Percentiles rank a stretch among this genome's conserved stretches.
Evolutionary conservation across 139 green algal species (phyloP).

Genomic region (Dunaliella sp.): DNA sequence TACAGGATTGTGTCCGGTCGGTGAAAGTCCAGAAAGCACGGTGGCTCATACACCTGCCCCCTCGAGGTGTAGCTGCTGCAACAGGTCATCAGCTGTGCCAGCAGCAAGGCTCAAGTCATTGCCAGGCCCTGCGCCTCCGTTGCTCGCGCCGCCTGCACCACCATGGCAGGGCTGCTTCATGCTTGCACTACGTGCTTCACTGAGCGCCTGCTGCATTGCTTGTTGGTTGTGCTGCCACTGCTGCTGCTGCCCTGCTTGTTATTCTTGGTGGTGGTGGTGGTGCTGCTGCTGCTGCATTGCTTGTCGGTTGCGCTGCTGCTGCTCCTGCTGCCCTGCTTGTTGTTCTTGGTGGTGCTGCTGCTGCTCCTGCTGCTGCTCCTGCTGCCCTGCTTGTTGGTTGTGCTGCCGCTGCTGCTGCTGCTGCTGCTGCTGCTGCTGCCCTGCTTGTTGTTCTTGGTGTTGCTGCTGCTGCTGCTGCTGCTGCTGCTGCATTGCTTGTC

Average conservation of each 20-base stretch:
- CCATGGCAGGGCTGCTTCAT: background rate
- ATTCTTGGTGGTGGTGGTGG: background rate
- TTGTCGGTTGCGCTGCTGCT: background rate
- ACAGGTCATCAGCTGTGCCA: background rate
- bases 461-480: background rate
- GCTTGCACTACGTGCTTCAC: background rate
- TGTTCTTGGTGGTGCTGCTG: background rate
- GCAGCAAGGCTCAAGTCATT: background rate
- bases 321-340: background rate
- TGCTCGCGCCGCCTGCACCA: background rate
- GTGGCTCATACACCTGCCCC: no score
- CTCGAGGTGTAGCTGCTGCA: background rate
- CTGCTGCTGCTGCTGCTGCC: background rate
- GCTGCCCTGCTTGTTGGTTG: background rate
- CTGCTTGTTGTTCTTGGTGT: background rate
- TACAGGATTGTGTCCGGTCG: no score
- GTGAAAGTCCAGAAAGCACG: no score
- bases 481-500: no score
- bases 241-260: background rate
- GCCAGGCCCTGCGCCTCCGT: background rate
- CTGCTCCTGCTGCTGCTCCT: background rate
- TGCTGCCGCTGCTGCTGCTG: background rate
- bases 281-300: background rate
- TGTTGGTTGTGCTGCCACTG: background rate
- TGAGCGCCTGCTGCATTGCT: background rate